Evolutionary conservation across 1,139 yeast species (phyloP).

Genomic region (Suhomyces terraborum): DNA sequence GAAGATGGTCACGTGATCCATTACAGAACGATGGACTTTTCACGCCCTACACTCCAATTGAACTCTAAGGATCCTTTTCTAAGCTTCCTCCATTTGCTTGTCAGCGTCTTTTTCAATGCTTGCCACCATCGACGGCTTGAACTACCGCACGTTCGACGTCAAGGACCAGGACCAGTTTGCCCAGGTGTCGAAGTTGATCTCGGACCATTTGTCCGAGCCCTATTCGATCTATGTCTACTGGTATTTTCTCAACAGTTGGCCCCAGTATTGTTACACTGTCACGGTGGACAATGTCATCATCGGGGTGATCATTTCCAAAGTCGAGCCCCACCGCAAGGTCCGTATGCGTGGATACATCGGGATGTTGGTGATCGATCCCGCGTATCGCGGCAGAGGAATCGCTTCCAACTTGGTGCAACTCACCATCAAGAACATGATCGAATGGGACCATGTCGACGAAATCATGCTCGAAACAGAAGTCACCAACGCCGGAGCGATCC

Average conservation of each 20-base stretch:
- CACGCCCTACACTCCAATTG: too few species aligned
- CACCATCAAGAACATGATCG: conserved; percentile 67
- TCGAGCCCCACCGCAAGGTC: conserved; percentile 73
- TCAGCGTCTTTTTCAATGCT: conserved; percentile 7
- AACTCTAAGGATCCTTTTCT: background rate
- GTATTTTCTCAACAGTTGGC: conserved; percentile 51
- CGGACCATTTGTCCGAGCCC: conserved; percentile 46
- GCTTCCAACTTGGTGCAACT: conserved; percentile 69
- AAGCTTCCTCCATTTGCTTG: background rate
- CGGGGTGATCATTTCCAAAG: conserved; percentile 84
- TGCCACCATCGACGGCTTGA: conserved; percentile 14
- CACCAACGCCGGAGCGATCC: conserved; percentile 72
- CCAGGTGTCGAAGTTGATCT: conserved; percentile 35
- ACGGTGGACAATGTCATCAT: conserved; percentile 33
- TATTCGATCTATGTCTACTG: conserved; percentile 52
- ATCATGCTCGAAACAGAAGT: conserved; percentile 91
- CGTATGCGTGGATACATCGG: conserved; percentile 89
- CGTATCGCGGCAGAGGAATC: conserved; percentile 74
- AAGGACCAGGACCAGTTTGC: conserved; percentile 29
- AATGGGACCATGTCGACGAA: conserved; percentile 70
- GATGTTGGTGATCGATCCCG: conserved; percentile 83
- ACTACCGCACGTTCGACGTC: conserved; percentile 26
- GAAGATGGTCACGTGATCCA: conserved; percentile 2
- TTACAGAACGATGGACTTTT: too few species aligned
- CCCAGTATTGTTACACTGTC: conserved; percentile 47